Conservation (phyloP, 371 early-diverging fungal species). For the Mortierella sp. region DNA sequence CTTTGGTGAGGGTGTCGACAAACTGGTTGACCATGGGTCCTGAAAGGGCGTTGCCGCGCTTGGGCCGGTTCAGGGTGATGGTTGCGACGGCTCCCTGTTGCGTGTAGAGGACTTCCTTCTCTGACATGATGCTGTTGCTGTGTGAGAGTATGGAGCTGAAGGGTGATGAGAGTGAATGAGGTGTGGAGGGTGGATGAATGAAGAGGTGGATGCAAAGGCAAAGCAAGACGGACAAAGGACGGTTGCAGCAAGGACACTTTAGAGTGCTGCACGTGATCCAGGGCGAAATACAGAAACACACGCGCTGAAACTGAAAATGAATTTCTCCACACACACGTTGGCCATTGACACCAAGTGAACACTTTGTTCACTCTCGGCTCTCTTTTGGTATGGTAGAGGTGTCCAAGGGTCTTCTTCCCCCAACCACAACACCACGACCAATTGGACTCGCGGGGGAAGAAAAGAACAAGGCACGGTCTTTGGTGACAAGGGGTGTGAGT, state of each 20-base stretch:
- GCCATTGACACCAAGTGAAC: constrained; percentile 8
- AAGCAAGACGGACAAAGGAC: not conserved
- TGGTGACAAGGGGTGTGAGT: not conserved
- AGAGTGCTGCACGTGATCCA: constrained; percentile 11
- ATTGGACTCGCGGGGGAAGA: not conserved
- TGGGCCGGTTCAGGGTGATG: constrained; percentile 69
- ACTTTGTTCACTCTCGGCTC: constrained; percentile 23
- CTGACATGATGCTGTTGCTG: constrained; percentile 26
- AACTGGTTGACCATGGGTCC: constrained; percentile 65
- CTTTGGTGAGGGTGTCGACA: constrained; percentile 57
- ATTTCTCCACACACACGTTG: constrained; percentile 6
- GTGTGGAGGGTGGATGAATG: constrained; percentile 1
- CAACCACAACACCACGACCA: too few species aligned
- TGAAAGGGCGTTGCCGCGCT: constrained; percentile 74
- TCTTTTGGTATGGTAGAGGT: not conserved
- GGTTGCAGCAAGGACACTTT: not conserved
- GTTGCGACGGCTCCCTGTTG: constrained; percentile 65
- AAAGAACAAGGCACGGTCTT: too few species aligned
- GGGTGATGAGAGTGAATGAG: not conserved
- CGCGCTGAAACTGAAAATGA: not conserved
- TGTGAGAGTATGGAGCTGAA: not conserved
- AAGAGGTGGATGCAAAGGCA: not conserved
- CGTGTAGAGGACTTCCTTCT: constrained; percentile 49
- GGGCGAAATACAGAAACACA: not conserved
- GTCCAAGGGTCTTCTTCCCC: not conserved